Base-by-base conservation (phyloP, 2,329 filamentous ascomycete genomes). In the Colletotrichum sp. region DNA sequence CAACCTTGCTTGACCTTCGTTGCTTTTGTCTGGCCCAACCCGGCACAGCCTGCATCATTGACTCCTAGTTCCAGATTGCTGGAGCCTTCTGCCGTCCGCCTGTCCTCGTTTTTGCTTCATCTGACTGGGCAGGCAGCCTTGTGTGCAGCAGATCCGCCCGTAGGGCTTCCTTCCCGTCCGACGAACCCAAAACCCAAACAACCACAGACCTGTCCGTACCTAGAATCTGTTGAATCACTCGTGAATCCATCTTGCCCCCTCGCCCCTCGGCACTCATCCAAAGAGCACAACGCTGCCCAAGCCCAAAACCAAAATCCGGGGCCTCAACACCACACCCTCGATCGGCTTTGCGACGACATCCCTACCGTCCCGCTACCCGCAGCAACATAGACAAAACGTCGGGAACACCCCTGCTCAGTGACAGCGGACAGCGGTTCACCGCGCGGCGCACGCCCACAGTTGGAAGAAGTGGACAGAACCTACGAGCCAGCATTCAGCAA, bases 341-440 rank as follows among this genome's bases (percentile, higher is more conserved):
- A 57, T 70, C 38, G 38, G 54, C 55, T 70, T 59, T 70, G 67
- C 67, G 70, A 70, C 70, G 67, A 29, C 61, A 70, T 73, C 70
- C 70, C 67, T 73, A 73, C 67, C 70, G 61, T 73, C 70, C 67
- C 67, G 70, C 70, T 66, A 61, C 70, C 70, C 70, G 70, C 70
- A 73, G 66, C 59, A 65, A 70, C 67, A 55, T 47, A 59, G 66
- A 70, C 67, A 73, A 70, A 66, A 65, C 70, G 70, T 73, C 67
- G 67, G 70, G 67, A 55, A 61, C 16, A 73, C 38, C 70, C 70
- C 67, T 73, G 70, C 61, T 65, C 24, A 59, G 51, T 59, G 51
- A 73, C 61, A 70, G 36, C 66, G 4, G 64, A 57, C 64, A 38
- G 64, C 47, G 59, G 33, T 65, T 72, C 66, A 72, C 70, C 65